A percentile compares a stretch with the other conserved stretches of the same genome.
phyloP scores from a whole-genome alignment of 495 filamentous ascomycete species.

The Lichina pygmaea region DNA sequence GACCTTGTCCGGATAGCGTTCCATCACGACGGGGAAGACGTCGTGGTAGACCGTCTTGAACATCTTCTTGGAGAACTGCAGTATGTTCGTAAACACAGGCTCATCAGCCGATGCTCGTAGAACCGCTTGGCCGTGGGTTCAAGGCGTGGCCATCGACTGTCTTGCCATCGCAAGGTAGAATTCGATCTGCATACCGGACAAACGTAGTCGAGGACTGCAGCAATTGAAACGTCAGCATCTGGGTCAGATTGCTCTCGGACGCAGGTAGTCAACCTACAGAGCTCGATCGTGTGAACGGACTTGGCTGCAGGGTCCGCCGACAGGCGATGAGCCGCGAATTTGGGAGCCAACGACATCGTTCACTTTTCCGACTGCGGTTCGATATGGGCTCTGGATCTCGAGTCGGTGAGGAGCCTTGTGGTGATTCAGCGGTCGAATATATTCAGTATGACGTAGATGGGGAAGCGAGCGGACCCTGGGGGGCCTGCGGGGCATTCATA shows the following conservation, averaged over 20 bases:
- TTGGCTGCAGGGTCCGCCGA: slow-evolving; percentile 12
- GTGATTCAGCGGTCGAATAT: no score
- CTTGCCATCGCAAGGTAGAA: not conserved
- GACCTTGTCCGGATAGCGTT: slow-evolving; percentile 29
- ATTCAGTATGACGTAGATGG: no score
- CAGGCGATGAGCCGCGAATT: slow-evolving; percentile 46
- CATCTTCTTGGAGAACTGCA: slow-evolving; percentile 32
- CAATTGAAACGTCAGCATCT: not conserved
- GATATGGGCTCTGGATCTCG: no score
- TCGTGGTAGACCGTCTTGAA: slow-evolving; percentile 41
- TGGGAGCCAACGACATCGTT: slow-evolving; percentile 49
- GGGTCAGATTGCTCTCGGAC: not conserved
- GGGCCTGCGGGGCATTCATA: no score
- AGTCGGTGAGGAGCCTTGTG: no score
- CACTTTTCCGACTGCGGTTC: no score
- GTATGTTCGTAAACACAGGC: not conserved
- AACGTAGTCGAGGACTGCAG: slow-evolving; percentile 52
- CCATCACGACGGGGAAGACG: slow-evolving; percentile 25
- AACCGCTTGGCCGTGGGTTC: not conserved
- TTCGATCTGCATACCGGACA: slow-evolving; percentile 29
- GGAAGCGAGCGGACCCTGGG: no score
- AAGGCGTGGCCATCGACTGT: not conserved
- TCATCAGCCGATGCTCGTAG: not conserved
- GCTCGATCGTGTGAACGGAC: slow-evolving; percentile 43
- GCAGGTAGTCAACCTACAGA: slow-evolving; percentile 21